A percentile compares a stretch with the other conserved stretches of the same genome.
These are phyloP conservation scores for Phytophthora crassamura DNA, from an alignment of 352 stramenopile genomes.

Conservation along the genomic window DNA sequence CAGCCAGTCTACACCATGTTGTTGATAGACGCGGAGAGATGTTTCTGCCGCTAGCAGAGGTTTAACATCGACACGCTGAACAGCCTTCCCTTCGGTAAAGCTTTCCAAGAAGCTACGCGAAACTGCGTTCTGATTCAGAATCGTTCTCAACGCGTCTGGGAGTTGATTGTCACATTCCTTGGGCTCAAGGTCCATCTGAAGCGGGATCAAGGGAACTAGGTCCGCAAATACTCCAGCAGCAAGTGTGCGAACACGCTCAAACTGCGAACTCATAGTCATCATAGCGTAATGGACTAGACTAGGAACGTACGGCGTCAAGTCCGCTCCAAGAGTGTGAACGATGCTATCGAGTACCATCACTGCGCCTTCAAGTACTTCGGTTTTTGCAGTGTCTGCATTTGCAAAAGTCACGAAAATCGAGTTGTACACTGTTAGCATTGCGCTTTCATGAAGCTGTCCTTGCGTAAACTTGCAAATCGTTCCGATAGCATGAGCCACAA, in stretches of 20 bases:
- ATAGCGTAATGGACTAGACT: conserved; percentile 78
- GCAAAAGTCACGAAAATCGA: conserved; percentile 52
- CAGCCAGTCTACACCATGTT: conserved; percentile 83
- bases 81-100: conserved; percentile 64
- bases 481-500: conserved; percentile 53
- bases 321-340: conserved; percentile 35
- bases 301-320: conserved; percentile 65
- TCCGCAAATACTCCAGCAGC: conserved; percentile 74
- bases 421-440: conserved; percentile 62
- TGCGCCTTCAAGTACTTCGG: conserved; percentile 44
- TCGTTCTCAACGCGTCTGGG: conserved; percentile 28
- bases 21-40: conserved; percentile 73
- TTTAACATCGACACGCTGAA: conserved; percentile 46
- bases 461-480: conserved; percentile 51
- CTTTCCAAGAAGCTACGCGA: conserved; percentile 75
- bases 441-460: conserved; percentile 34
- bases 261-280: conserved; percentile 64
- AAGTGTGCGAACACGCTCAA: conserved; percentile 45
- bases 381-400: conserved; percentile 1
- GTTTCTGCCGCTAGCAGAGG: conserved; percentile 39
- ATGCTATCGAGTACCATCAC: conserved; percentile 70
- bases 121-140: conserved; percentile 55
- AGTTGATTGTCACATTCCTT: conserved; percentile 8
- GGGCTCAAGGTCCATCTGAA: conserved; percentile 74
- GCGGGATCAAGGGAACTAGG: conserved; percentile 69